Evolutionary conservation across 441 rosid species (phyloP).

Genomic region (Gossypium davidsonii): DNA sequence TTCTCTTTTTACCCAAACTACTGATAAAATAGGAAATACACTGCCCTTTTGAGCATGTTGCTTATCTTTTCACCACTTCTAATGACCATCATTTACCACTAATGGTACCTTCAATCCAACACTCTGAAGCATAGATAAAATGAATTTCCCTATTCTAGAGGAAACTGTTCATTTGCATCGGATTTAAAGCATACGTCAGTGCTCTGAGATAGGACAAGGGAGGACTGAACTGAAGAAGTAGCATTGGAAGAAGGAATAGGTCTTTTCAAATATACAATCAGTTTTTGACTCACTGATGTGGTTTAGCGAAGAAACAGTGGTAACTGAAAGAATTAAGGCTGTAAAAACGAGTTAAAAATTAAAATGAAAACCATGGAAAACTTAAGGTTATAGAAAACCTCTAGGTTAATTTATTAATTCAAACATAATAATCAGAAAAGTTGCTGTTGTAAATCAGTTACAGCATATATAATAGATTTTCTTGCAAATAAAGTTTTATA

Average conservation of each 20-base stretch:
- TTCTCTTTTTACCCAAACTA: background rate
- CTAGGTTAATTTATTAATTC: too few relatives aligned
- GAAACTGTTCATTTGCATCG: background rate
- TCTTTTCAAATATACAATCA: background rate
- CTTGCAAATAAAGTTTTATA: too few relatives aligned
- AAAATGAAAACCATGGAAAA: too few relatives aligned
- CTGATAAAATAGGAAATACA: background rate
- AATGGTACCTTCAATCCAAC: background rate
- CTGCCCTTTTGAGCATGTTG: background rate
- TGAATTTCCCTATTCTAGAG: background rate
- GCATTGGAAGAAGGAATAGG: background rate
- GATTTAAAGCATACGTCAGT: conserved; percentile 5
- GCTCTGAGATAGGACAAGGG: background rate
- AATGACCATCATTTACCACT: background rate
- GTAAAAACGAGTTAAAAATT: too few relatives aligned
- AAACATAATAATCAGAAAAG: too few relatives aligned
- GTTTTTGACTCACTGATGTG: background rate
- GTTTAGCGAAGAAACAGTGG: too few relatives aligned
- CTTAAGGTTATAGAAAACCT: too few relatives aligned
- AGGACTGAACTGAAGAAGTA: background rate
- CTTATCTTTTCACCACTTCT: background rate
- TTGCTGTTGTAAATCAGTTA: too few relatives aligned
- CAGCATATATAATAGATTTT: too few relatives aligned
- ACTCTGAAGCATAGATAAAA: background rate
- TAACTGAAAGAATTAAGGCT: too few relatives aligned